These are phyloP conservation scores for Chalciporus piperatus DNA, from an alignment of 768 basidiomycete species.

Conservation along the genomic window DNA sequence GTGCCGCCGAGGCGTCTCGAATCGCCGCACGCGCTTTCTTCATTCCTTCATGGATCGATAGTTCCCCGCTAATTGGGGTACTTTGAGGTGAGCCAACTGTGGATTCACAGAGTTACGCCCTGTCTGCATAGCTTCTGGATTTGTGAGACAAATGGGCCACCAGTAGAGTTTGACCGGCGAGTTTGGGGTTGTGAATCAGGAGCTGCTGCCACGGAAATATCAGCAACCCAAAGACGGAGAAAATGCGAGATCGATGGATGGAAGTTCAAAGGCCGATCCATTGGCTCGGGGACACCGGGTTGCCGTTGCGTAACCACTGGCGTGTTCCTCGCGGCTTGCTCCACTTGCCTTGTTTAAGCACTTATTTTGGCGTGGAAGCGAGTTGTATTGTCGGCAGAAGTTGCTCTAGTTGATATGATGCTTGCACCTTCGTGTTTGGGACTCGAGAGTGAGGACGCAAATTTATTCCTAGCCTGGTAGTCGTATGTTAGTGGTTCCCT, in stretches of 20 bases:
- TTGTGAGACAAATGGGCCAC: not conserved
- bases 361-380: not conserved
- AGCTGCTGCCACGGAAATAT: not conserved
- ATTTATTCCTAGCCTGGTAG: too few species aligned
- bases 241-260: not conserved
- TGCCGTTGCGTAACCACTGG: not conserved
- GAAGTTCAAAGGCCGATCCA: slow-evolving; percentile 4
- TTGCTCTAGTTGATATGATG: not conserved
- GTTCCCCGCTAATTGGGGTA: not conserved
- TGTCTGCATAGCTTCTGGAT: too few species aligned
- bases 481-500: too few species aligned
- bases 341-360: slow-evolving; percentile 9
- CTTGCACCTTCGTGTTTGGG: not conserved
- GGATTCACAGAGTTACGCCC: not conserved
- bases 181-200: not conserved
- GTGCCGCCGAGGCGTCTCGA: not conserved
- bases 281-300: not conserved
- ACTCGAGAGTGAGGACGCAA: not conserved
- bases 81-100: not conserved
- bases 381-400: not conserved
- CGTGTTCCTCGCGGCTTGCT: not conserved
- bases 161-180: not conserved
- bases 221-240: not conserved
- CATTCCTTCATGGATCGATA: not conserved
- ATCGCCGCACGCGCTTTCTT: too few species aligned